Evolutionary conservation across 805 yeast species (phyloP), one percentile per base, ranked within the genome.

Genomic region (Wickerhamomyces strasburgensis): DNA sequence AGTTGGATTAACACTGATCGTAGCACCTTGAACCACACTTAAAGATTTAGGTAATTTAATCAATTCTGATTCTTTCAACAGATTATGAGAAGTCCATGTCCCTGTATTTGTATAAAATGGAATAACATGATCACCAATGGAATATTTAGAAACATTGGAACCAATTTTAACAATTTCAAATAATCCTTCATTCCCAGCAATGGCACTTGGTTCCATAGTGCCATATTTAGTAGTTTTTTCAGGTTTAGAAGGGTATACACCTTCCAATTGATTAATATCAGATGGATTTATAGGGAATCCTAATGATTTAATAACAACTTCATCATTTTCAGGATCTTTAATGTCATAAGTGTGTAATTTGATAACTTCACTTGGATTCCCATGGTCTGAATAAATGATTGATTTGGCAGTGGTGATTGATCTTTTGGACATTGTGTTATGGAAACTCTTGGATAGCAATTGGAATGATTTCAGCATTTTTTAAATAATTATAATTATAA

Each of bases 181-280:
- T 9, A 86, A 72, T 16, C 96, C 98, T 62, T 90, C 98, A 57
- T 93, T 93, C 37, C 98, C 98, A 26, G 89, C 87, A 32, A 87
- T 80, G 5, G 95, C 94, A 7, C 77, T 64, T 3, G 94, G 89
- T 29, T 70, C 73, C 4, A 63, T 62, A 2, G 85, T 74, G 6
- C 78, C 78, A 40, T 73, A 77, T 33, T 61, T 76, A 35, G 58
- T 65, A 15, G 58, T 65, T 60, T 52, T 66, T 29, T 68, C 75
- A 0, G 95, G 95, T 39, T 69, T 73, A 9, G 87, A 73, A 1
- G 95, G 95, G 49, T 89, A 89, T 0, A 80, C 85, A 15, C 96
- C 97, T 56, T 80, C 85, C 43, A 70, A 67, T 58, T 88, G 96
- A 54, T 83, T 83, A 55, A 86, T 67, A 56, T 89, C 98, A 0